A percentile compares a stretch with the other conserved stretches of the same genome.
Evolutionary conservation across 495 filamentous ascomycete species (phyloP).

Genomic region (Astrothelium macrocarpum): DNA sequence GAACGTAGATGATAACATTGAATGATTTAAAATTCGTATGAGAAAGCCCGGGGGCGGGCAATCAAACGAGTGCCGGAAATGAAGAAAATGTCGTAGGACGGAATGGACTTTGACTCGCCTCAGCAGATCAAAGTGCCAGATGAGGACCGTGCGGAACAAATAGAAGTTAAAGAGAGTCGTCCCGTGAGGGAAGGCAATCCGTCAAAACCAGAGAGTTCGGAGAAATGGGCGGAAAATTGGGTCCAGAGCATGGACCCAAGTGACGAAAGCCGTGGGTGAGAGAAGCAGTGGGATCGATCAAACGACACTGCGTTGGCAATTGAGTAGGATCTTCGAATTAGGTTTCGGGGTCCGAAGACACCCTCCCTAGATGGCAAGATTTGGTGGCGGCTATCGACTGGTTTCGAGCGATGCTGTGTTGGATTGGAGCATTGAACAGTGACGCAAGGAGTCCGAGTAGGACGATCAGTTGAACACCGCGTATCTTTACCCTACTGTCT

Average conservation of each 20-base stretch:
- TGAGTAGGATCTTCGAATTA: slow-evolving; percentile 1
- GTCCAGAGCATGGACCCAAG: background rate
- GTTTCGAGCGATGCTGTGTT: background rate
- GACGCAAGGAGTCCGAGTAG: slow-evolving; percentile 4
- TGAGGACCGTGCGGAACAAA: background rate
- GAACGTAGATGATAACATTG: slow-evolving; percentile 27
- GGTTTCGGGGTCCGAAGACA: background rate
- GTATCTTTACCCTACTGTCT: background rate
- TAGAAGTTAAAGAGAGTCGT: slow-evolving; percentile 1
- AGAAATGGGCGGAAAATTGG: background rate
- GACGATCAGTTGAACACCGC: background rate
- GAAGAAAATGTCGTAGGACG: slow-evolving; percentile 1
- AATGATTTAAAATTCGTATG: slow-evolving; percentile 24
- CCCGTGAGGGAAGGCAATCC: background rate
- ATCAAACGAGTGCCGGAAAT: background rate
- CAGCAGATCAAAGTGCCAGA: background rate
- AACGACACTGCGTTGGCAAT: slow-evolving; percentile 2
- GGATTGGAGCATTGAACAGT: background rate
- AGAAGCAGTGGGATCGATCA: background rate
- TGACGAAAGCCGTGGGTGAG: background rate
- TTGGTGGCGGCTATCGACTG: slow-evolving; percentile 4
- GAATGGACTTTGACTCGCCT: background rate
- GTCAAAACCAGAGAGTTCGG: background rate
- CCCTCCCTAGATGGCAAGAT: background rate
- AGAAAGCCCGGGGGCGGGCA: slow-evolving; percentile 13